Evolutionary conservation across 257 asterid genomes (phyloP).

Genomic region (Rubia yunnanensis): DNA sequence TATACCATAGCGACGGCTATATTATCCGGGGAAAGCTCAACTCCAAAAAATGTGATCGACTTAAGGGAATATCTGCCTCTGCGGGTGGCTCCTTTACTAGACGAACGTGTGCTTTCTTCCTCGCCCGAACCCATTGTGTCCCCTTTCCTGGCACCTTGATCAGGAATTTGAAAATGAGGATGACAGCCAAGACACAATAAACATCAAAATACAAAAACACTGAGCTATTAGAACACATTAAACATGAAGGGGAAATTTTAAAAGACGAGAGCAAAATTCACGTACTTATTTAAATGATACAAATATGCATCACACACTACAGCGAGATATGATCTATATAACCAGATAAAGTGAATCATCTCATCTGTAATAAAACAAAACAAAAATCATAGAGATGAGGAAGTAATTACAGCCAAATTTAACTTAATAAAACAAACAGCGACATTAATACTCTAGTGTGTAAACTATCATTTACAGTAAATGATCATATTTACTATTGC

Average conservation of each 20-base stretch:
- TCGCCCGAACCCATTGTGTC: slow-evolving; percentile 27
- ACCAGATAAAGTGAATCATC: not conserved
- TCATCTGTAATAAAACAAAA: not conserved
- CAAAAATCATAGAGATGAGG: not conserved
- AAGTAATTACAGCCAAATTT: not conserved
- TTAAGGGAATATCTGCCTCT: slow-evolving; percentile 51
- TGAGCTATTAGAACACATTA: no score
- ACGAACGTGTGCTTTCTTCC: slow-evolving; percentile 38
- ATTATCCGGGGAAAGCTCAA: slow-evolving; percentile 80
- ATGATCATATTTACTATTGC: no score
- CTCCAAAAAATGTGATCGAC: slow-evolving; percentile 62
- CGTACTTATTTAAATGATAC: not conserved
- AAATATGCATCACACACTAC: not conserved
- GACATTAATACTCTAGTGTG: not conserved
- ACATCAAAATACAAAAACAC: no score
- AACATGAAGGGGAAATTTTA: no score
- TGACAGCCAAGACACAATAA: no score
- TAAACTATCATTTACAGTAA: not conserved
- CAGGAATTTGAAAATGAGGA: slow-evolving; percentile 1
- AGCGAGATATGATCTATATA: not conserved
- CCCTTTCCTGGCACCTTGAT: slow-evolving; percentile 49
- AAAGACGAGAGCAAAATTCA: not conserved
- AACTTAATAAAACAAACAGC: no score
- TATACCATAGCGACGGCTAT: slow-evolving; percentile 99
- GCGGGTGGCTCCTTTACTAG: slow-evolving; percentile 36